Percentiles rank a stretch among this genome's conserved stretches.
phyloP scores from a whole-genome alignment of 495 filamentous ascomycete species.

The Penicillium nucicola region DNA sequence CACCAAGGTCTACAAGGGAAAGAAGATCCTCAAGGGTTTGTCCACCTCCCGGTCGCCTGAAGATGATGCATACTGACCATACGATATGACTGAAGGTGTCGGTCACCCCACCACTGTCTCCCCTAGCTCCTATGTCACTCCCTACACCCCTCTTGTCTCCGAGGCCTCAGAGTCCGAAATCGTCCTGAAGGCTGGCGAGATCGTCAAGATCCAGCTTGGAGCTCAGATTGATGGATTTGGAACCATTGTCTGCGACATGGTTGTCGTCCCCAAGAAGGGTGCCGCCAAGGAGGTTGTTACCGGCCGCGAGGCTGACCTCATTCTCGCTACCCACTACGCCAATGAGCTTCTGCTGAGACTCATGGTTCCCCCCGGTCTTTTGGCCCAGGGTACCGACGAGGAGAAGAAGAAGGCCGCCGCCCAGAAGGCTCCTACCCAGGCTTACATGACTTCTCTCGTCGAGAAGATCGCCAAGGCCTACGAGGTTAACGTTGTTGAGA shows the following conservation, averaged over 20 bases:
- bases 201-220: constrained; percentile 94
- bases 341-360: constrained; percentile 91
- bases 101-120: constrained; percentile 94
- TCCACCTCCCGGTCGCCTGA: not conserved
- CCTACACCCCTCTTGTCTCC: constrained; percentile 86
- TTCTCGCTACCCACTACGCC: constrained; percentile 89
- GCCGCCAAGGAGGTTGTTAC: constrained; percentile 55
- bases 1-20: constrained; percentile 95
- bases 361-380: constrained; percentile 82
- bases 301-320: constrained; percentile 77
- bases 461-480: constrained; percentile 91
- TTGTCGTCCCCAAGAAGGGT: constrained; percentile 64
- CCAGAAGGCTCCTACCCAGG: constrained; percentile 73
- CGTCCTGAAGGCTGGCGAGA: constrained; percentile 75
- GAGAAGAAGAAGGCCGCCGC: constrained; percentile 90
- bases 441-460: constrained; percentile 77
- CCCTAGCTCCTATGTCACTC: constrained; percentile 89
- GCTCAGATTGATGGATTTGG: constrained; percentile 98
- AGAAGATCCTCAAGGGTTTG: constrained; percentile 89
- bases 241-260: constrained; percentile 91
- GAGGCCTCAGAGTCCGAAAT: constrained; percentile 80
- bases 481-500: constrained; percentile 91
- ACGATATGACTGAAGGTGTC: constrained; percentile 57
- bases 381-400: constrained; percentile 81
- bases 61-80: constrained; percentile 13